phyloP scores from a whole-genome alignment of 257 asterid species.

The Salvia splendens region DNA sequence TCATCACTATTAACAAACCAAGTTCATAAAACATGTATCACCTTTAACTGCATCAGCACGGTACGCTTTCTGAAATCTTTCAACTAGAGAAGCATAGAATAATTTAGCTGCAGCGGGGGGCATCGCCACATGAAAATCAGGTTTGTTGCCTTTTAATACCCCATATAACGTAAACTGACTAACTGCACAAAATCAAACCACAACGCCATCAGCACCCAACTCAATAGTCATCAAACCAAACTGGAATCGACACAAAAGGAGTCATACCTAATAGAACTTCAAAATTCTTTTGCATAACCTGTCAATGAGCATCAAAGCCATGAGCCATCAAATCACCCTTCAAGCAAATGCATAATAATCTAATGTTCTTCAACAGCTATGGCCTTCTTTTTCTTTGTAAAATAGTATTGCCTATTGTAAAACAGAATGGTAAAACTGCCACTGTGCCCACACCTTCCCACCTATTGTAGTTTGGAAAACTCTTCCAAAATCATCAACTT shows the following conservation, averaged over 20 bases:
- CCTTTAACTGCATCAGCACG: constrained; percentile 70
- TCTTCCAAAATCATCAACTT: not conserved
- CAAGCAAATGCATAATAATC: constrained; percentile 21
- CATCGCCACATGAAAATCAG: constrained; percentile 97
- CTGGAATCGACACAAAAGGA: not conserved
- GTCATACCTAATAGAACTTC: constrained; percentile 75
- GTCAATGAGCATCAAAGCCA: constrained; percentile 38
- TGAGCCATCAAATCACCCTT: constrained; percentile 24
- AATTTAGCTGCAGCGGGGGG: constrained; percentile 78
- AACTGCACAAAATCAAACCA: constrained; percentile 51
- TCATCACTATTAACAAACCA: not conserved
- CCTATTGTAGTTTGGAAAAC: not conserved
- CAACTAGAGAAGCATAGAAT: constrained; percentile 76
- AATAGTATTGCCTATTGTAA: not conserved
- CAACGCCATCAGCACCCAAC: constrained; percentile 12
- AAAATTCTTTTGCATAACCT: constrained; percentile 79
- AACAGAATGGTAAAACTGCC: not conserved
- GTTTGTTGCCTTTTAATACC: constrained; percentile 84
- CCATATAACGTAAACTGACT: constrained; percentile 94
- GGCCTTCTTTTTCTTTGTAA: not conserved
- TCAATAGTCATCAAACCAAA: constrained; percentile 17
- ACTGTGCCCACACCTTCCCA: too few species aligned
- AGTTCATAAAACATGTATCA: constrained; percentile 18
- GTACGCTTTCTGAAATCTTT: constrained; percentile 74
- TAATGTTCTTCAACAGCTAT: constrained; percentile 1